phyloP scores from a whole-genome alignment of 352 stramenopile genomes.

The Phytophthora cactorum region DNA sequence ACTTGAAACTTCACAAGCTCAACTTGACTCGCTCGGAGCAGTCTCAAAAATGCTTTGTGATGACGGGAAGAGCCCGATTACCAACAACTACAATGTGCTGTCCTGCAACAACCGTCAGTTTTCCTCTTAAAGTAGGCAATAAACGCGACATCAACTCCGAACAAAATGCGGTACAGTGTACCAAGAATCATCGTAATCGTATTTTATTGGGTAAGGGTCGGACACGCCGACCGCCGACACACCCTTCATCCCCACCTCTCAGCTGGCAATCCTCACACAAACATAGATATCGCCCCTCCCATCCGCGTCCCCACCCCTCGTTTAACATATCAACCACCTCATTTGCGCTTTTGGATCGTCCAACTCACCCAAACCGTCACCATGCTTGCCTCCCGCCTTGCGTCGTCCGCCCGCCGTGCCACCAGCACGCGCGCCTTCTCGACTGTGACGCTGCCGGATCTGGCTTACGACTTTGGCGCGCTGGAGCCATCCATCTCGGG shows the following conservation, averaged over 20 bases:
- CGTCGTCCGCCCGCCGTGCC: constrained; percentile 12
- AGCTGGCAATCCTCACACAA: constrained; percentile 2
- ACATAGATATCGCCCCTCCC: constrained; percentile 28
- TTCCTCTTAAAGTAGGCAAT: no score
- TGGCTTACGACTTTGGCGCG: constrained; percentile 88
- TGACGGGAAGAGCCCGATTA: constrained; percentile 4
- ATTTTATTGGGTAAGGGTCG: constrained; percentile 27
- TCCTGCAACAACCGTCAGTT: background rate
- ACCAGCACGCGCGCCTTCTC: constrained; percentile 52
- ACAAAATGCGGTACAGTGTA: constrained; percentile 9
- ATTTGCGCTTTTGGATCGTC: constrained; percentile 42
- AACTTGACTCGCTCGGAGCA: no score
- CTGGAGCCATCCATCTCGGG: constrained; percentile 89
- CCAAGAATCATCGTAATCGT: constrained; percentile 12
- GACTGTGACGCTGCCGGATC: constrained; percentile 83
- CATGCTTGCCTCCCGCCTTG: constrained; percentile 36
- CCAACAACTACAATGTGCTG: constrained; percentile 16
- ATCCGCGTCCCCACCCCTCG: constrained; percentile 13
- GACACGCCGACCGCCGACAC: constrained; percentile 10
- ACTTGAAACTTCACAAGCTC: no score
- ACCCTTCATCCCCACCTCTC: background rate
- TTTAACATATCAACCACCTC: constrained; percentile 20
- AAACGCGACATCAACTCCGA: background rate
- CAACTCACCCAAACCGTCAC: background rate
- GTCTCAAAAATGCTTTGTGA: background rate